Conservation (phyloP, 352 stramenopile species). For the Salisapilia sapeloensis region DNA sequence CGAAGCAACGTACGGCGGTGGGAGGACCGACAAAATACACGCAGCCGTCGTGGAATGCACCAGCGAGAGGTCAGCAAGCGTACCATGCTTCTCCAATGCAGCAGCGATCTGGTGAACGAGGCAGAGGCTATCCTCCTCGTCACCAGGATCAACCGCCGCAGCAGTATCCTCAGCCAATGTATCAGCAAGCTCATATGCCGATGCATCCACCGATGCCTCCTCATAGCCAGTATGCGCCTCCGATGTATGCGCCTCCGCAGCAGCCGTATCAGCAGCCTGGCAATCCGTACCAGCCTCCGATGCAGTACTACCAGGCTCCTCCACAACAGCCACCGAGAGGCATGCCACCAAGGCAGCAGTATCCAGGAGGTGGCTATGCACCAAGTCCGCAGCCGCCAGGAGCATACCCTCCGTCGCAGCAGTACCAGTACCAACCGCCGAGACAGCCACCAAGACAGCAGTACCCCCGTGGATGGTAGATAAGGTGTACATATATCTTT, state of each 20-base stretch:
- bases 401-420: too few species aligned
- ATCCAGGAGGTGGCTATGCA: not conserved
- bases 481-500: too few species aligned
- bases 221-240: slow-evolving; percentile 5
- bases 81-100: slow-evolving; percentile 1
- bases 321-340: slow-evolving; percentile 7
- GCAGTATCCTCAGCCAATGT: slow-evolving; percentile 7
- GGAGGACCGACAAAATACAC: too few species aligned
- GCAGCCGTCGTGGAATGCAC: too few species aligned
- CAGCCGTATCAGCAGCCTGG: slow-evolving; percentile 5
- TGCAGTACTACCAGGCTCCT: slow-evolving; percentile 5
- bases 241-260: slow-evolving; percentile 1
- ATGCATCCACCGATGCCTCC: slow-evolving; percentile 5
- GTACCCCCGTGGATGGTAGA: too few species aligned
- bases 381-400: too few species aligned
- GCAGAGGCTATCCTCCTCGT: slow-evolving; percentile 18
- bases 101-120: slow-evolving; percentile 5
- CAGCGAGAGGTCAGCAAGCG: too few species aligned
- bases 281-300: slow-evolving; percentile 4
- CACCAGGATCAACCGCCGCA: slow-evolving; percentile 6
- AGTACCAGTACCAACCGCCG: too few species aligned
- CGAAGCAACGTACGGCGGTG: too few species aligned
- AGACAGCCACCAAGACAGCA: too few species aligned
- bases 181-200: slow-evolving; percentile 9
- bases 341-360: too few species aligned